Conservation (phyloP, 352 stramenopile species). For the Elongisporangium anandrum region DNA sequence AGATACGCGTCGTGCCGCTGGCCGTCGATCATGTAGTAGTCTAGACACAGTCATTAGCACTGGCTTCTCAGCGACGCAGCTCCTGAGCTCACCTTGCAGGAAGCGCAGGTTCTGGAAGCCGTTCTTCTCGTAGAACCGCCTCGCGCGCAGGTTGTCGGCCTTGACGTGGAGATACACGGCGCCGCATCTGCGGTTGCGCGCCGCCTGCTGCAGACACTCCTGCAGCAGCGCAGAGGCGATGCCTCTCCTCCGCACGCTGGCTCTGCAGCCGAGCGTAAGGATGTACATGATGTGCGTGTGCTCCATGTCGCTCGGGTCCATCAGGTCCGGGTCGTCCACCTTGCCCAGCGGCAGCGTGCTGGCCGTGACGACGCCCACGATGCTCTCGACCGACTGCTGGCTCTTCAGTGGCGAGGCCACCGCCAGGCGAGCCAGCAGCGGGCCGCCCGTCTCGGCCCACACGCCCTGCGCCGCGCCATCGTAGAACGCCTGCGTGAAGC, state of each 20-base stretch:
- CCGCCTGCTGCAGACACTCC: constrained; percentile 85
- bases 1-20: constrained; percentile 78
- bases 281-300: constrained; percentile 95
- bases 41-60: constrained; percentile 20
- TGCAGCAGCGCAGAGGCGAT: constrained; percentile 90
- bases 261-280: constrained; percentile 91
- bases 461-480: constrained; percentile 81
- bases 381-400: constrained; percentile 19
- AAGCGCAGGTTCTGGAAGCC: constrained; percentile 92
- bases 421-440: constrained; percentile 89
- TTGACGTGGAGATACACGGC: constrained; percentile 97
- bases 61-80: not conserved
- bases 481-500: constrained; percentile 88
- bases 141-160: constrained; percentile 90
- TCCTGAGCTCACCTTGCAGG: constrained; percentile 69
- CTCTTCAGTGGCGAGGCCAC: constrained; percentile 13
- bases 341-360: constrained; percentile 79
- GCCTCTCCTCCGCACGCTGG: constrained; percentile 80
- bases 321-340: constrained; percentile 55
- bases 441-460: constrained; percentile 85
- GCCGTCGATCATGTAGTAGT: constrained; percentile 87
- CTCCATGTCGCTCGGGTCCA: constrained; percentile 43
- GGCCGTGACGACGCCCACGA: constrained; percentile 90
- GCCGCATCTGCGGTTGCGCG: constrained; percentile 72
- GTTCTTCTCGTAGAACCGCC: constrained; percentile 96